Conservation (phyloP, 345 rosid genomes). For the Syzygium aromaticum region DNA sequence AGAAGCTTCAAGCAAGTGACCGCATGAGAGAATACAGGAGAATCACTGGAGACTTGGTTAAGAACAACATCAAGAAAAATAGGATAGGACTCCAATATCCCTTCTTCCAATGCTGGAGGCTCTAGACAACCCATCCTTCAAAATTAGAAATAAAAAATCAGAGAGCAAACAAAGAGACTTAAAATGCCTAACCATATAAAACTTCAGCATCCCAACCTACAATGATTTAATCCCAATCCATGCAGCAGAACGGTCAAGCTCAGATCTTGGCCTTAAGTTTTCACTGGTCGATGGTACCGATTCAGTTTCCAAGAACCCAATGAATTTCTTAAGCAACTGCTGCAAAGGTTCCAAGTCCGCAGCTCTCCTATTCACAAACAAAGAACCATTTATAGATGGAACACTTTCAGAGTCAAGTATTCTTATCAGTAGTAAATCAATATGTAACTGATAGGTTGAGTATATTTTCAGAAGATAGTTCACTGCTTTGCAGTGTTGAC, state of each 20-base stretch:
- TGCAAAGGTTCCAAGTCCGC: constrained; percentile 88
- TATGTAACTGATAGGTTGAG: background rate
- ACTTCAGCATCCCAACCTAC: constrained; percentile 29
- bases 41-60: constrained; percentile 83
- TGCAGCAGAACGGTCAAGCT: constrained; percentile 61
- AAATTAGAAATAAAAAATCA: constrained; percentile 9
- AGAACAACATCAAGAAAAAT: constrained; percentile 88
- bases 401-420: background rate
- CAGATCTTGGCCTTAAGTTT: constrained; percentile 58
- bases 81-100: constrained; percentile 86
- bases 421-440: background rate
- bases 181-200: background rate
- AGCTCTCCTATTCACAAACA: constrained; percentile 56
- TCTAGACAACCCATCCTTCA: constrained; percentile 92
- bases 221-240: constrained; percentile 95
- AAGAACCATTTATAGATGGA: constrained; percentile 1
- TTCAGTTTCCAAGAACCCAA: constrained; percentile 78
- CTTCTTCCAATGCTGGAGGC: constrained; percentile 94
- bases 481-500: background rate
- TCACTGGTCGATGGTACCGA: constrained; percentile 46
- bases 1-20: constrained; percentile 82
- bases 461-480: background rate
- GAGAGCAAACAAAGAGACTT: background rate
- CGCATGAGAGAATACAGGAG: constrained; percentile 83
- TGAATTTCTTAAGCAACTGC: constrained; percentile 70